A percentile compares a stretch with the other conserved stretches of the same genome.
Evolutionary conservation across 495 filamentous ascomycete genomes (phyloP).

Genomic region (Peziza echinospora): DNA sequence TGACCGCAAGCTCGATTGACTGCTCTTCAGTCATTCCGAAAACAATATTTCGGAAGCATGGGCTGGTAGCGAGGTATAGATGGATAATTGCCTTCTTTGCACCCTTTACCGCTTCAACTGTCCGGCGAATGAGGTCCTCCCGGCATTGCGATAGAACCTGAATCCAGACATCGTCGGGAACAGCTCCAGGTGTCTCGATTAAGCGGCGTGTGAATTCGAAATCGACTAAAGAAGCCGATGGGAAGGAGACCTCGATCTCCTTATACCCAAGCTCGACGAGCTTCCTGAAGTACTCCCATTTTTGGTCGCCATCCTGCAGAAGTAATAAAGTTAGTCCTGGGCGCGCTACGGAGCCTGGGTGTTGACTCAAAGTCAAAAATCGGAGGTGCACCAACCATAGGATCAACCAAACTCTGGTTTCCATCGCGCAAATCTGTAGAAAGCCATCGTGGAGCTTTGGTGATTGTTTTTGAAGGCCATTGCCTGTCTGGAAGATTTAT

Average conservation of each 20-base stretch:
- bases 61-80: conserved; percentile 87
- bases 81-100: conserved; percentile 92
- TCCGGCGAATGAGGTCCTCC: conserved; percentile 74
- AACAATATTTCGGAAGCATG: conserved; percentile 75
- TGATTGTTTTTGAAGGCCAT: conserved; percentile 71
- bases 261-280: conserved; percentile 86
- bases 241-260: conserved; percentile 94
- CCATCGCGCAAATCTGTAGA: conserved; percentile 71
- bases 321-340: conserved; percentile 17
- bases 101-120: conserved; percentile 74
- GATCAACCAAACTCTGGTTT: conserved; percentile 71
- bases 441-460: conserved; percentile 67
- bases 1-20: conserved; percentile 61
- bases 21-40: conserved; percentile 72
- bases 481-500: conserved; percentile 63
- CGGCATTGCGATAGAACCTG: conserved; percentile 89
- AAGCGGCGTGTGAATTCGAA: conserved; percentile 85
- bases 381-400: conserved; percentile 41
- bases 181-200: conserved; percentile 63
- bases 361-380: background rate
- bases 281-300: conserved; percentile 90
- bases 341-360: background rate
- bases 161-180: conserved; percentile 86
- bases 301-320: conserved; percentile 67
- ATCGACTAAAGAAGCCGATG: conserved; percentile 80